These are phyloP conservation scores for Epichloe sp. DNA, from an alignment of 2,329 filamentous ascomycete genomes.

Conservation along the genomic window DNA sequence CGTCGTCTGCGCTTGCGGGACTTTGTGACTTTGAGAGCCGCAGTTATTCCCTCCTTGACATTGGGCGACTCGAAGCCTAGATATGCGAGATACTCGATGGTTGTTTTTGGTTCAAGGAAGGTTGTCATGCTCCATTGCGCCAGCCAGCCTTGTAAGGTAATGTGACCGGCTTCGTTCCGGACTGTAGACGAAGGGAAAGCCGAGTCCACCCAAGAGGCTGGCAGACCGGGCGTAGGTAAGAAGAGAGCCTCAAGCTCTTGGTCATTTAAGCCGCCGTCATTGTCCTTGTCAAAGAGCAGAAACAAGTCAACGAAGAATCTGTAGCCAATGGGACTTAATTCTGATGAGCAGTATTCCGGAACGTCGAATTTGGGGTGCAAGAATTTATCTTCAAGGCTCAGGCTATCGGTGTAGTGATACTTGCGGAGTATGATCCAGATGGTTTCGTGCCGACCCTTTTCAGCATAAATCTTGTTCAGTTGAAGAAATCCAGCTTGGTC, in stretches of 20 bases:
- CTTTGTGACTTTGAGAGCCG: constrained; percentile 85
- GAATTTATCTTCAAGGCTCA: constrained; percentile 83
- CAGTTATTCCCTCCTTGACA: constrained; percentile 62
- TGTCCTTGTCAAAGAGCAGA: constrained; percentile 90
- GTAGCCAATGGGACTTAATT: constrained; percentile 87
- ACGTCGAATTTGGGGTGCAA: constrained; percentile 91
- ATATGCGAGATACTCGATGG: constrained; percentile 89
- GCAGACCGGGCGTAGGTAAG: constrained; percentile 81
- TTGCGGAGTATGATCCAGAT: constrained; percentile 95
- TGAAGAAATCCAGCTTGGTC: constrained; percentile 74
- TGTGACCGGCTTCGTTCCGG: constrained; percentile 85
- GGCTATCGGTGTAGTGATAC: constrained; percentile 90
- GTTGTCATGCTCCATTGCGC: constrained; percentile 99
- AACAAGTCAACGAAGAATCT: constrained; percentile 97
- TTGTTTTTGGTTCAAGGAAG: constrained; percentile 88
- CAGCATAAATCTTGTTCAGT: constrained; percentile 89
- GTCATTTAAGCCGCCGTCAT: constrained; percentile 85
- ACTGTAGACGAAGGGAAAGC: constrained; percentile 90
- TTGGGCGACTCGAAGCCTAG: constrained; percentile 81
- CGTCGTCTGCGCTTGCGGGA: constrained; percentile 72
- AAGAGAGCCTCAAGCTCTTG: constrained; percentile 77
- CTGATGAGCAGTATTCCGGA: constrained; percentile 79
- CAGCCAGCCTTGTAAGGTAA: constrained; percentile 94
- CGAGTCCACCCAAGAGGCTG: constrained; percentile 73
- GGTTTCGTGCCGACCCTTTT: constrained; percentile 94